Evolutionary conservation across 148 eudicot genomes (phyloP).

Genomic region (Oxyria digyna): DNA sequence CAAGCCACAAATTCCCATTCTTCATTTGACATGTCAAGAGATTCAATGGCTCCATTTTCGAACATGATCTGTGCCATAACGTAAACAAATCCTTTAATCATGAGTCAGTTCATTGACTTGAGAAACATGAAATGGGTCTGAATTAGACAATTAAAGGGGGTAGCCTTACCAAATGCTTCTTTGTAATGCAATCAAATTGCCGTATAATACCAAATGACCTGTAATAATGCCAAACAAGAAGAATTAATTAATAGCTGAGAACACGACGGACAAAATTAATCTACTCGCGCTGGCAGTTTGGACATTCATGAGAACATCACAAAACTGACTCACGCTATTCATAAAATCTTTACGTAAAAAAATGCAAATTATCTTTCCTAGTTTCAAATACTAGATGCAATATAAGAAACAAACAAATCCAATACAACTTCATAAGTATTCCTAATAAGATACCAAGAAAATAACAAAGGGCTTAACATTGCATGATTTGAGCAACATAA

Average conservation of each 20-base stretch:
- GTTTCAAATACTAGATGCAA: background rate
- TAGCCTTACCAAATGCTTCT: constrained; percentile 64
- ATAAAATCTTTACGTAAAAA: background rate
- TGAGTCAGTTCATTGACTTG: background rate
- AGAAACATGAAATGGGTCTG: background rate
- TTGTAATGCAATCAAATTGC: constrained; percentile 51
- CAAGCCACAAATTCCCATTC: constrained; percentile 73
- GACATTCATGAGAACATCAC: background rate
- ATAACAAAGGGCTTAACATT: background rate
- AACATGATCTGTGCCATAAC: constrained; percentile 59
- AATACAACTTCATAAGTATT: background rate
- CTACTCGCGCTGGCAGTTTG: background rate
- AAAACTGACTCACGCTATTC: background rate
- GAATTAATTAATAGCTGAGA: background rate
- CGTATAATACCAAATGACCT: constrained; percentile 70
- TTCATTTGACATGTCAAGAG: constrained; percentile 76
- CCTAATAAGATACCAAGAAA: background rate
- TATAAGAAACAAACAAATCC: background rate
- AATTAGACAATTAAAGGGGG: background rate
- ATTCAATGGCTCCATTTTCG: constrained; percentile 58
- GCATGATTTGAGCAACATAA: background rate
- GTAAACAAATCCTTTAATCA: background rate
- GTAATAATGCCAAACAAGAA: constrained; percentile 15
- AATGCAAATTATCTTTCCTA: background rate
- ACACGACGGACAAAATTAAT: background rate